Evolutionary conservation across 2,329 filamentous ascomycete genomes (phyloP), one percentile per base, ranked within the genome.

Genomic region (Colletotrichum eremochloae): DNA sequence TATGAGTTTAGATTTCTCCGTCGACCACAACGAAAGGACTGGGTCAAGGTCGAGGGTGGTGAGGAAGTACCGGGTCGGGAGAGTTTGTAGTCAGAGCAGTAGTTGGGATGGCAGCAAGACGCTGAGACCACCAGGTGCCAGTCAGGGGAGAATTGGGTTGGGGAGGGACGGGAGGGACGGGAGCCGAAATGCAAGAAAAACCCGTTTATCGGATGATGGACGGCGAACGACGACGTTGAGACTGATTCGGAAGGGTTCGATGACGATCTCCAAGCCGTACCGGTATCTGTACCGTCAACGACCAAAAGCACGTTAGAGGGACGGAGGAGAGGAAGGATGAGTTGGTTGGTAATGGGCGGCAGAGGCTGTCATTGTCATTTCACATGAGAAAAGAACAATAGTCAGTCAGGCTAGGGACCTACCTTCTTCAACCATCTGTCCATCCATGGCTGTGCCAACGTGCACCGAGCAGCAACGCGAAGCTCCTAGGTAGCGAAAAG

Each of bases 261-360:
- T 61, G 66, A 65, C 55, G 70, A 72, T 72, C 66, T 53, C 40
- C 56, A 46, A 52, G 58, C 55, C 24, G 24, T 24, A 50, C 48
- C 24, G 24, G 24, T 44, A 61, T 57, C 46, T 6, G 20, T 48
- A 48, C n/a, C 55, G 44, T 14, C 52, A 31, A 62, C 50, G 20
- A 46, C 11, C 40, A 46, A n/a, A 55, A n/a, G 33, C 24, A 44
- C 48, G 38, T 36, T 55, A 64, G 24, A 53, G 24, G 38, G 24
- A 14, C 40, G 9, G 31, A 53, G 20, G 40, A 38, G 40, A 29
- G 50, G n/a, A 50, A 24, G 7, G 52, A 42, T 20, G 18, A 14
- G 24, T 24, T 24, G 24, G 24, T 53, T n/a, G 42, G 29, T 50
- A 20, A 64, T 29, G 14, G 15, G 38, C 65, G 55, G 38, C 67